Evolutionary conservation across 192 early-diverging fungal genomes (phyloP), one percentile per base, ranked within the genome.

Genomic region (Dimargaris xerosporica): DNA sequence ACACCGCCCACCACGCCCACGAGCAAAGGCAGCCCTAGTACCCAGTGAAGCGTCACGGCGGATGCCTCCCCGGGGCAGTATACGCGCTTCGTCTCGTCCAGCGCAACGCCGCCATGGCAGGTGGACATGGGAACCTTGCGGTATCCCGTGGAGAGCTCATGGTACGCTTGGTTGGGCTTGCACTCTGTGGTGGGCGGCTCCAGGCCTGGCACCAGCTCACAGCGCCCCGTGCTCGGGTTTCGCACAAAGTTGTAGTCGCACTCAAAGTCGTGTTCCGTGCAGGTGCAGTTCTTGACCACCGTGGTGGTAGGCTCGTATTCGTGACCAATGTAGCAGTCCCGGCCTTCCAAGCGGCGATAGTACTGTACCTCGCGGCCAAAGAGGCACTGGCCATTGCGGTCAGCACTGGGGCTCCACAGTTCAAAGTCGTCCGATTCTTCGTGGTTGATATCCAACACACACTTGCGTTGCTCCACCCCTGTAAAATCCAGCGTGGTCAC

Each of bases 191-290:
- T 65, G 9, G 78, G 71, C 45, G 84, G 78, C 23, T 65, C 53
- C 61, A 82, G 77, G 30, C 78, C 83, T 54, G 76, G 61, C 31
- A 85, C 76, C 45, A 90, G 67, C 17, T 81, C 75, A 70, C 90
- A 91, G 42, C 82, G 68, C 34, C 79, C 78, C 2, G 59, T 56
- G 28, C 72, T 61, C 0, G 65, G 64, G 59, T 87, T 70, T 30
- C 84, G 83, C 26, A 82, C 84, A 73, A 90, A 93, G 69, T 89
- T 85, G 74, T 80, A 82, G 64, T 91, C 89, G 72, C 94, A 98
- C 78, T 95, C 91, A 71, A 82, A 98, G 67, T 98, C 94, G 16
- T 64, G 67, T 39, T 68, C 70, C 0, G 80, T 81, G 69, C 94
- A 98, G 43, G 75, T 71, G 67, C 94, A 98, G 41, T 75, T 75